These are phyloP conservation scores for Miscanthus lutarioriparius DNA, from an alignment of 176 grass and related monocot genomes.

Conservation along the genomic window DNA sequence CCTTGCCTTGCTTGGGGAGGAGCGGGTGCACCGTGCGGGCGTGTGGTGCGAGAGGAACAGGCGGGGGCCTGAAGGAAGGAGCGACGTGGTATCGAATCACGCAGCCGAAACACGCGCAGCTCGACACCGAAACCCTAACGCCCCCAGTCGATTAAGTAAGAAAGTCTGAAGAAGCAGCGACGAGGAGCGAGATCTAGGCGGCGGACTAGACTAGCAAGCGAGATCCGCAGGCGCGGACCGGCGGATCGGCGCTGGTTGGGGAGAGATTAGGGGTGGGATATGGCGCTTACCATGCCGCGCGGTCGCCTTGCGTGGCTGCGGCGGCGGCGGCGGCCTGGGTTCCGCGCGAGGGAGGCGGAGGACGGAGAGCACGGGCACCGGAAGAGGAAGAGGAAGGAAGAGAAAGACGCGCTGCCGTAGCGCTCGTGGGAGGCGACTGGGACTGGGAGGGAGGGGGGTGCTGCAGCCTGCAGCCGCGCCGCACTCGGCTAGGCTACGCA, in stretches of 20 bases:
- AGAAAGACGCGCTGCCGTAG: background rate
- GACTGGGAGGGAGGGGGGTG: too few relatives aligned
- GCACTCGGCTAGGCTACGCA: too few relatives aligned
- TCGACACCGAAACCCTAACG: too few relatives aligned
- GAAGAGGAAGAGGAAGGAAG: background rate
- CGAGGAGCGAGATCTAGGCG: constrained; percentile 6
- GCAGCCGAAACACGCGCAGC: too few relatives aligned
- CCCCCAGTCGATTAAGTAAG: background rate
- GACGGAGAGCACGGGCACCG: background rate
- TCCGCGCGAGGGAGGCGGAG: background rate
- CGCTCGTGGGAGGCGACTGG: too few relatives aligned
- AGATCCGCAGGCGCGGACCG: background rate
- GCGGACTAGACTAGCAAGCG: background rate
- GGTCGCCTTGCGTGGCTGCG: background rate
- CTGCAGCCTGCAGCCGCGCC: too few relatives aligned
- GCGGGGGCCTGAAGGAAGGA: background rate
- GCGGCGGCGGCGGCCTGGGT: background rate
- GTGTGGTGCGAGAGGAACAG: background rate
- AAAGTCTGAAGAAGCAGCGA: background rate
- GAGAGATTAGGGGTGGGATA: background rate
- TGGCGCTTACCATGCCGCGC: background rate
- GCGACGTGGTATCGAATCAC: background rate
- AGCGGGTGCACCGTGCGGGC: background rate
- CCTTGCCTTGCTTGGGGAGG: background rate
- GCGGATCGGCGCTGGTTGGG: background rate